A percentile compares a stretch with the other conserved stretches of the same genome.
phyloP scores from a whole-genome alignment of 2,329 filamentous ascomycete genomes.

The Beauveria brongniartii region DNA sequence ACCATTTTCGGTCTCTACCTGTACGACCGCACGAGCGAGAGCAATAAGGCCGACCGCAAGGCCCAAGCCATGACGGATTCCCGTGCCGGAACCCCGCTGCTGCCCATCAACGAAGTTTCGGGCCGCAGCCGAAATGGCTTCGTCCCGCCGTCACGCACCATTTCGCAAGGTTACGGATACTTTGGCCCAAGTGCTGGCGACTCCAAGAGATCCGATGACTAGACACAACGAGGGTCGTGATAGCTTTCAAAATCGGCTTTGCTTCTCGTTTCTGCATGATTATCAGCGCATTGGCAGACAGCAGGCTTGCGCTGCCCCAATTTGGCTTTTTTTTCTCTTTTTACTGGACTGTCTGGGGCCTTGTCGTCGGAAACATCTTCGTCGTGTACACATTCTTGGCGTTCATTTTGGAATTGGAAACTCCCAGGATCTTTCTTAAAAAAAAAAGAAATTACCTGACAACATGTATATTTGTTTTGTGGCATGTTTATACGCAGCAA shows the following conservation, averaged over 20 bases:
- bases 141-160: not conserved
- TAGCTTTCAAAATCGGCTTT: not conserved
- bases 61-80: slow-evolving; percentile 54
- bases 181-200: slow-evolving; percentile 35
- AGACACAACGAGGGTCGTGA: not conserved
- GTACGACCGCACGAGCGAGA: slow-evolving; percentile 86
- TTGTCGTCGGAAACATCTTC: too few relatives aligned
- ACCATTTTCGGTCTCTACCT: slow-evolving; percentile 91
- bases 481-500: not conserved
- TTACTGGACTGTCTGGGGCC: too few relatives aligned
- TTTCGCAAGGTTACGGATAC: slow-evolving; percentile 37
- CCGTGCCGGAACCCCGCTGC: slow-evolving; percentile 38
- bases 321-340: not conserved
- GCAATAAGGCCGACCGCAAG: slow-evolving; percentile 77
- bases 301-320: not conserved
- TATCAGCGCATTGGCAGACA: not conserved
- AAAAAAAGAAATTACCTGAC: not conserved
- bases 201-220: slow-evolving; percentile 49
- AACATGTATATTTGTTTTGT: not conserved
- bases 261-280: not conserved
- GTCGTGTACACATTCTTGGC: not conserved
- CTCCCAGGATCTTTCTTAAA: not conserved
- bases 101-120: slow-evolving; percentile 50
- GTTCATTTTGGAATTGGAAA: not conserved
- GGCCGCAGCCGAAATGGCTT: slow-evolving; percentile 1